A percentile compares a stretch with the other conserved stretches of the same genome.
Evolutionary conservation across 345 rosid genomes (phyloP).

Genomic region (Ailanthus altissimus): DNA sequence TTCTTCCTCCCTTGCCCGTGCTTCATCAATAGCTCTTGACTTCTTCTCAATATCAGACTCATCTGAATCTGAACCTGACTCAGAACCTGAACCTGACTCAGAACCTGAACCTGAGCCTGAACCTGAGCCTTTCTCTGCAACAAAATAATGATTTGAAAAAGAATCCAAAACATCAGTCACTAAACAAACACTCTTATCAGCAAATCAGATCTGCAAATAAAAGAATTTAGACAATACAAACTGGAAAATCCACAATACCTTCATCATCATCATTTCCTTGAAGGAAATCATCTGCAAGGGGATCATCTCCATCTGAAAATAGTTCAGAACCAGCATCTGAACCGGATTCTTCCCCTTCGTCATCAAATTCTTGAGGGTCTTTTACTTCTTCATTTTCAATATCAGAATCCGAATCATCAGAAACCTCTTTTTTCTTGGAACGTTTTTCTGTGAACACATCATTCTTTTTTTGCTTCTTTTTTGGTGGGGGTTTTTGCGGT

Average conservation of each 20-base stretch:
- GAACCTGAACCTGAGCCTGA: slow-evolving; percentile 34
- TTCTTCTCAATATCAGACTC: slow-evolving; percentile 50
- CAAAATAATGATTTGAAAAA: neutral
- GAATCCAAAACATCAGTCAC: neutral
- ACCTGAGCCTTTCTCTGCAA: slow-evolving; percentile 36
- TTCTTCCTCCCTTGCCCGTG: slow-evolving; percentile 39
- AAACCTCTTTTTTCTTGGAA: slow-evolving; percentile 36
- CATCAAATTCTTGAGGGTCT: slow-evolving; percentile 40
- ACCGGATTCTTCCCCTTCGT: slow-evolving; percentile 43
- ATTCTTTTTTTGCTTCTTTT: slow-evolving; percentile 61
- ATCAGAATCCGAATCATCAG: slow-evolving; percentile 54
- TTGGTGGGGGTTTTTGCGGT: slow-evolving; percentile 35
- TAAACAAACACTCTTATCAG: neutral
- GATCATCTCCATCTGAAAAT: slow-evolving; percentile 57
- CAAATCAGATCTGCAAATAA: neutral
- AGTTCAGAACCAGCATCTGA: slow-evolving; percentile 49
- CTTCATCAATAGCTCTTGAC: slow-evolving; percentile 54
- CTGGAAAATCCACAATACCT: slow-evolving; percentile 33
- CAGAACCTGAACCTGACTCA: slow-evolving; percentile 34
- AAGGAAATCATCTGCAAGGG: slow-evolving; percentile 60
- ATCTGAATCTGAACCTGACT: slow-evolving; percentile 59
- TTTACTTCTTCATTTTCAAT: slow-evolving; percentile 41
- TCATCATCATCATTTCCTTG: slow-evolving; percentile 51
- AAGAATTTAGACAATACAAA: neutral
- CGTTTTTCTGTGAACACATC: slow-evolving; percentile 38